A percentile compares a stretch with the other conserved stretches of the same genome.
Evolutionary conservation across 495 filamentous ascomycete genomes (phyloP).

Genomic region (Aspergillus nidulans): DNA sequence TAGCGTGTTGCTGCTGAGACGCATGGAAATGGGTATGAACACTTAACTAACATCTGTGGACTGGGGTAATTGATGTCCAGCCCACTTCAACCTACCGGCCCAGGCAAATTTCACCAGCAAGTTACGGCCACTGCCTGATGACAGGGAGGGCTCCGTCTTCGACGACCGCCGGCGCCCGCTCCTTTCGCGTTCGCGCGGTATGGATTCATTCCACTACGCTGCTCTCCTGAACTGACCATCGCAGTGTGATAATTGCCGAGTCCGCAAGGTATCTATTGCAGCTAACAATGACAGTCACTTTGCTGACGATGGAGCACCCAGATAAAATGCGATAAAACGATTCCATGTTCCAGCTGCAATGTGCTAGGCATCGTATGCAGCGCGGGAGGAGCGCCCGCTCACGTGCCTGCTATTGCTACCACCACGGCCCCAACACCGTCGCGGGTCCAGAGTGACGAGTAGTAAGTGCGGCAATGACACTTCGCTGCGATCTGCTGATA

Average conservation of each 20-base stretch:
- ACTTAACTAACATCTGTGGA: no score
- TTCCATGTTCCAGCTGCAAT: constrained; percentile 23
- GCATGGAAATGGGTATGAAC: no score
- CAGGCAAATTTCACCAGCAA: no score
- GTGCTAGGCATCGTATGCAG: constrained; percentile 20
- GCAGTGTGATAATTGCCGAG: constrained; percentile 27
- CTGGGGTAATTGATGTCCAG: no score
- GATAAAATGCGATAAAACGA: constrained; percentile 25
- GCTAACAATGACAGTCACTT: background rate
- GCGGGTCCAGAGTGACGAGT: constrained; percentile 5
- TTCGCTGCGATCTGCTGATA: background rate
- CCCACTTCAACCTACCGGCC: no score
- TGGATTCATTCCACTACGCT: background rate
- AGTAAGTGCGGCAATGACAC: constrained; percentile 3
- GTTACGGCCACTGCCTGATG: background rate
- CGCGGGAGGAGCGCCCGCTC: background rate
- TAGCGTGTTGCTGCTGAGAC: no score
- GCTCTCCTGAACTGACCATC: background rate
- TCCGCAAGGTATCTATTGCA: constrained; percentile 19
- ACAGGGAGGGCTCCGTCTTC: constrained; percentile 1
- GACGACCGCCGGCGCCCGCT: constrained; percentile 1
- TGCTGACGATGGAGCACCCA: background rate
- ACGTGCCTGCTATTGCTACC: background rate
- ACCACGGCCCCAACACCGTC: background rate
- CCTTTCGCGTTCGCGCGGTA: constrained; percentile 23